Conservation (phyloP, 2,329 filamentous ascomycete species). For the Ophiostoma ulmi region DNA sequence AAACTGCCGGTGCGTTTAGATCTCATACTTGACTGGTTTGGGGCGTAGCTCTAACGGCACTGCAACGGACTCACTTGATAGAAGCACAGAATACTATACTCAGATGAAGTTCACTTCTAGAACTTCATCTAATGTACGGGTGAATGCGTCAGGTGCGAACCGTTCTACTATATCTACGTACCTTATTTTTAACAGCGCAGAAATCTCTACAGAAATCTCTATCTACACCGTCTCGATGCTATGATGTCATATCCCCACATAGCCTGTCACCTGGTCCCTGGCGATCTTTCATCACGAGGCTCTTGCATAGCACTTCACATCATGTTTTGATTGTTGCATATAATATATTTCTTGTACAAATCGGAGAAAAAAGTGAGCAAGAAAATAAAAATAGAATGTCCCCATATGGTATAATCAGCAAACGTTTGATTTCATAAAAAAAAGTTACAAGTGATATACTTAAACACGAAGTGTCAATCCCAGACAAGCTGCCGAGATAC, state of each 20-base stretch:
- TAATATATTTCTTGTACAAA: neutral
- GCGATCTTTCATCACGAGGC: slow-evolving; percentile 9
- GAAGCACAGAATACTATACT: too few species aligned
- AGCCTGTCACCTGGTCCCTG: neutral
- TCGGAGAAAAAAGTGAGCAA: neutral
- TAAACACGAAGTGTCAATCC: neutral
- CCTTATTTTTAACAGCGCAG: too few species aligned
- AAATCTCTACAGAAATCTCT: neutral
- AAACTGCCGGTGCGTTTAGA: too few species aligned
- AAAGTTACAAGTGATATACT: neutral
- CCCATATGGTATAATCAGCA: neutral
- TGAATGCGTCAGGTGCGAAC: too few species aligned
- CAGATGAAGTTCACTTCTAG: too few species aligned
- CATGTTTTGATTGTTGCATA: neutral
- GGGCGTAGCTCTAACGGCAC: too few species aligned
- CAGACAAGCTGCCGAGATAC: neutral
- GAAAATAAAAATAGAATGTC: neutral
- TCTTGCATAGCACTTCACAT: neutral
- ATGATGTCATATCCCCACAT: slow-evolving; percentile 8
- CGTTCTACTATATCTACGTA: too few species aligned
- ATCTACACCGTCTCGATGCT: neutral
- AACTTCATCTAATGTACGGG: too few species aligned
- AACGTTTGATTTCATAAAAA: neutral
- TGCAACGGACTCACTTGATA: too few species aligned
- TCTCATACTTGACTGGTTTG: too few species aligned